These are phyloP conservation scores for Candida wancherniae DNA, from an alignment of 805 yeast genomes.

Conservation along the genomic window DNA sequence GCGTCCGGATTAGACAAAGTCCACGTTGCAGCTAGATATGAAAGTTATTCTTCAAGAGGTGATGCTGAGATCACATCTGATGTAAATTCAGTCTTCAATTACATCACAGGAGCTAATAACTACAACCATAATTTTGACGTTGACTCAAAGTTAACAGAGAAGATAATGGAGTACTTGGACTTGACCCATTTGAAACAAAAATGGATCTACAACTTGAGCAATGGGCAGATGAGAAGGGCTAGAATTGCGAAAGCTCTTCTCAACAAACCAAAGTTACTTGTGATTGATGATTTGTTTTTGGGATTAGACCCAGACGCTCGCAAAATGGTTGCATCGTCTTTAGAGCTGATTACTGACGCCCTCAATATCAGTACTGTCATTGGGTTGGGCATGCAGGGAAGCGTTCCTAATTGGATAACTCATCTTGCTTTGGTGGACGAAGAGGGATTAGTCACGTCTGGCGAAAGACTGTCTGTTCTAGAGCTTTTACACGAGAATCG, in stretches of 20 bases:
- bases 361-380: conserved; percentile 56
- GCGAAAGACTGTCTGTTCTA: conserved; percentile 32
- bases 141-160: too few species aligned
- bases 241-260: conserved; percentile 74
- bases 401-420: conserved; percentile 73
- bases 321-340: conserved; percentile 49
- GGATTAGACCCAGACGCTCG: conserved; percentile 83
- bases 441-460: conserved; percentile 46
- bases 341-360: conserved; percentile 27
- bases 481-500: not conserved
- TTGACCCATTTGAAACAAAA: conserved; percentile 55
- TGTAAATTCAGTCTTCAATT: conserved; percentile 50
- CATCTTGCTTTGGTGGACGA: conserved; percentile 61
- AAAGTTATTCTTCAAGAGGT: conserved; percentile 66
- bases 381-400: conserved; percentile 76
- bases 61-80: conserved; percentile 55
- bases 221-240: conserved; percentile 92
- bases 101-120: conserved; percentile 55
- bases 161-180: conserved; percentile 46
- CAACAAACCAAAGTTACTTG: conserved; percentile 55
- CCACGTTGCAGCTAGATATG: conserved; percentile 86
- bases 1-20: conserved; percentile 42
- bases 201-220: conserved; percentile 84
- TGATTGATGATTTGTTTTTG: conserved; percentile 88
- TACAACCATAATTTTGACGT: conserved; percentile 43